Conservation (phyloP, 768 basidiomycete genomes). For the Tubosaeta brunneosetosa region DNA sequence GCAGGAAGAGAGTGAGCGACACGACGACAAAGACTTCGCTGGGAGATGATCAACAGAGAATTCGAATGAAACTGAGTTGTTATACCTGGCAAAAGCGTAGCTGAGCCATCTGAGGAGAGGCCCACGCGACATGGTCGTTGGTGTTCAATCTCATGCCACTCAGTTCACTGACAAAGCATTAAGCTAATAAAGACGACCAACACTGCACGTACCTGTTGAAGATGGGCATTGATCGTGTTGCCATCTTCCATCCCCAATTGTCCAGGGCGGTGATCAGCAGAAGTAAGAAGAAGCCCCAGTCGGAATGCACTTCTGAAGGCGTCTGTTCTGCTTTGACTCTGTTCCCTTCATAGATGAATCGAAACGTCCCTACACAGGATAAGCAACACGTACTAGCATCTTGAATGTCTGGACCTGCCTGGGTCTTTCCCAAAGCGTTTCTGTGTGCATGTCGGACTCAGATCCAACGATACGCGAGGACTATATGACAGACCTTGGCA, state of each 20-base stretch:
- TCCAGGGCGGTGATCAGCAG: background rate
- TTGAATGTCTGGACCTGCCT: constrained; percentile 32
- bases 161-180: background rate
- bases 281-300: background rate
- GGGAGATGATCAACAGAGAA: background rate
- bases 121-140: constrained; percentile 11
- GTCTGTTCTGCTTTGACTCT: constrained; percentile 47
- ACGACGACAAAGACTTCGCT: constrained; percentile 82
- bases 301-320: constrained; percentile 45
- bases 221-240: constrained; percentile 55
- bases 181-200: background rate
- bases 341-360: constrained; percentile 53
- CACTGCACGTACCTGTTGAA: constrained; percentile 46
- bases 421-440: constrained; percentile 57
- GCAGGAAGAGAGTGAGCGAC: constrained; percentile 75
- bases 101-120: constrained; percentile 71
- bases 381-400: background rate
- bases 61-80: background rate
- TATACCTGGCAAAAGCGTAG: constrained; percentile 79
- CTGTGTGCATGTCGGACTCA: constrained; percentile 19
- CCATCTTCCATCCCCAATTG: constrained; percentile 59
- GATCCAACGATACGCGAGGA: background rate
- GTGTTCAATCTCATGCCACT: constrained; percentile 5
- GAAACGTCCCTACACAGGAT: constrained; percentile 49
- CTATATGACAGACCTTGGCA: constrained; percentile 47